phyloP scores from a whole-genome alignment of 2,329 filamentous ascomycete species.

The Phoma sp. region DNA sequence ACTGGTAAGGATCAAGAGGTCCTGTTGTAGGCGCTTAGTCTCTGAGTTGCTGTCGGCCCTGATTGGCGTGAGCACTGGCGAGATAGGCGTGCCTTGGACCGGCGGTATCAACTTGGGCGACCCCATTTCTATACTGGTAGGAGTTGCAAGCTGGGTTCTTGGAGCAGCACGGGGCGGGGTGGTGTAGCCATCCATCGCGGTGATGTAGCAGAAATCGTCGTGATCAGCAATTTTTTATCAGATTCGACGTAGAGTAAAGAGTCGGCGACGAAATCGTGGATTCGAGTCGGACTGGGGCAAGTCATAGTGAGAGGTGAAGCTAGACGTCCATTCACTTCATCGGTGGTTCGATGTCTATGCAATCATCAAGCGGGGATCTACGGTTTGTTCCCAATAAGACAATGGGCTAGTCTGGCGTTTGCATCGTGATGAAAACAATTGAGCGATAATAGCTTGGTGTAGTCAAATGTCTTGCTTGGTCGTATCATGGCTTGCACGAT shows the following conservation, averaged over 20 bases:
- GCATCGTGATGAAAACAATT: not conserved
- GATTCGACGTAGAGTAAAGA: not conserved
- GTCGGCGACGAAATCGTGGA: not conserved
- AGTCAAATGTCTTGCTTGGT: not conserved
- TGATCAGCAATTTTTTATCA: too few relatives aligned
- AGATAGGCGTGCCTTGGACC: not conserved
- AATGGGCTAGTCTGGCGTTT: not conserved
- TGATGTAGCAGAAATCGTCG: not conserved
- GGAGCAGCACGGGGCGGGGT: not conserved
- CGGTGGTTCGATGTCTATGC: not conserved
- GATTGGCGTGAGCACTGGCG: constrained; percentile 24
- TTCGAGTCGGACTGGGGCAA: not conserved
- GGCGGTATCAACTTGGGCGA: not conserved
- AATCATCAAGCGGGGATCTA: not conserved
- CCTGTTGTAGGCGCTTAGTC: constrained; percentile 33
- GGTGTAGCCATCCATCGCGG: not conserved
- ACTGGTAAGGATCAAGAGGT: constrained; percentile 35
- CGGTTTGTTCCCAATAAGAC: constrained; percentile 1
- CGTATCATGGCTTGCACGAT: too few relatives aligned
- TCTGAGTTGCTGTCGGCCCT: constrained; percentile 16
- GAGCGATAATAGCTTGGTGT: not conserved
- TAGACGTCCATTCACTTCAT: not conserved
- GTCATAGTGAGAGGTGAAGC: constrained; percentile 1
- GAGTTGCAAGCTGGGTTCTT: not conserved
- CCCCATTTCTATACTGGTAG: not conserved